phyloP scores from a whole-genome alignment of 352 stramenopile species.

The Peronospora tabacina region DNA sequence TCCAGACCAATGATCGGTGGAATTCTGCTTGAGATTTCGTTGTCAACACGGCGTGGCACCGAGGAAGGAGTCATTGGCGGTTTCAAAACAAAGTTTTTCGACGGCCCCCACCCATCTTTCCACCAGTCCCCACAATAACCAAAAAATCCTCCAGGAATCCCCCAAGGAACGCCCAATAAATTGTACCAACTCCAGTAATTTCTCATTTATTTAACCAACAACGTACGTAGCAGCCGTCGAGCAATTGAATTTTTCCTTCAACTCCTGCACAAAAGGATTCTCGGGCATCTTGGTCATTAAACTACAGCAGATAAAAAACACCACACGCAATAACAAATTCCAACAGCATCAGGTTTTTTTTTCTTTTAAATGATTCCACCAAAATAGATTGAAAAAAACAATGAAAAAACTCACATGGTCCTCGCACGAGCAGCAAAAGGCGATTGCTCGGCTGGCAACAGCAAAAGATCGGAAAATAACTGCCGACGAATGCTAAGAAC shows the following conservation, averaged over 20 bases:
- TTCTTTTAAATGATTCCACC: too few relatives aligned
- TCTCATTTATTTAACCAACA: background rate
- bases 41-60: conserved; percentile 11
- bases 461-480: conserved; percentile 61
- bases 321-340: too few relatives aligned
- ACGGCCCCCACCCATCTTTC: conserved; percentile 20
- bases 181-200: background rate
- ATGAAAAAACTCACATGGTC: conserved; percentile 36
- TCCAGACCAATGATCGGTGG: conserved; percentile 28
- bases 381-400: conserved; percentile 1
- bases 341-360: too few relatives aligned
- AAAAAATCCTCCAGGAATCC: background rate
- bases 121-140: conserved; percentile 39
- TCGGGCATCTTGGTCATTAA: conserved; percentile 37
- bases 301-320: conserved; percentile 15
- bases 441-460: conserved; percentile 55
- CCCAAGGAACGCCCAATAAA: background rate
- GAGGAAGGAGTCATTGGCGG: conserved; percentile 7
- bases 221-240: conserved; percentile 40
- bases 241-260: conserved; percentile 46
- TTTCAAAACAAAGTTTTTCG: conserved; percentile 9
- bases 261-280: conserved; percentile 44
- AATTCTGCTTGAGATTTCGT: conserved; percentile 13
- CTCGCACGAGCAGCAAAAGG: conserved; percentile 49
- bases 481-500: conserved; percentile 60